Evolutionary conservation across 2,329 filamentous ascomycete species (phyloP).

Genomic region (Pseudopyricularia cyperi): DNA sequence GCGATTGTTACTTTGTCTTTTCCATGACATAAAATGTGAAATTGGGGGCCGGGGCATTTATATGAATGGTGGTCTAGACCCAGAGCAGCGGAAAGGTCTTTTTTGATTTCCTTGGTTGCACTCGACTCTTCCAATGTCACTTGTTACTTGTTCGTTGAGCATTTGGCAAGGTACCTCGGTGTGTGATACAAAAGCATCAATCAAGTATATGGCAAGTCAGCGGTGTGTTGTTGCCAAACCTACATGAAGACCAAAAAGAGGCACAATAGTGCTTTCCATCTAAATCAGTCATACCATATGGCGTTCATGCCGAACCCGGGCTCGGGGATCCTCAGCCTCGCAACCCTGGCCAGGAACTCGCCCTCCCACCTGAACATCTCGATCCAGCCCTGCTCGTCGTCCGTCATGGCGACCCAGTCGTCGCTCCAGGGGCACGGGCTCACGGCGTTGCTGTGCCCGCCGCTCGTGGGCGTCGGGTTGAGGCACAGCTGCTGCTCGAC

Average conservation of each 20-base stretch:
- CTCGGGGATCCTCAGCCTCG: slow-evolving; percentile 64
- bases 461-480: slow-evolving; percentile 75
- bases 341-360: slow-evolving; percentile 67
- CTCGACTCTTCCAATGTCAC: too few relatives aligned
- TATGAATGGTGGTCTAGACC: too few relatives aligned
- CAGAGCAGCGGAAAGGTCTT: too few relatives aligned
- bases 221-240: too few relatives aligned
- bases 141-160: too few relatives aligned
- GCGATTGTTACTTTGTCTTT: too few relatives aligned
- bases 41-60: too few relatives aligned
- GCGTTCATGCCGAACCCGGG: slow-evolving; percentile 94
- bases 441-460: slow-evolving; percentile 83
- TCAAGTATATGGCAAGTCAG: too few relatives aligned
- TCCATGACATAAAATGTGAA: too few relatives aligned
- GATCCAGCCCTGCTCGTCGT: slow-evolving; percentile 76
- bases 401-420: slow-evolving; percentile 81
- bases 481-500: slow-evolving; percentile 70
- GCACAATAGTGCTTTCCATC: not conserved
- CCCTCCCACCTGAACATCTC: slow-evolving; percentile 83
- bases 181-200: too few relatives aligned
- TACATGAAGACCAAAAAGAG: not conserved
- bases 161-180: too few relatives aligned
- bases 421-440: slow-evolving; percentile 71
- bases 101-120: too few relatives aligned
- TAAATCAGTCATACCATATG: slow-evolving; percentile 70